Percentiles rank a stretch among this genome's conserved stretches.
Conservation (phyloP, 257 asterid species). For the Solanum chiquidenum region DNA sequence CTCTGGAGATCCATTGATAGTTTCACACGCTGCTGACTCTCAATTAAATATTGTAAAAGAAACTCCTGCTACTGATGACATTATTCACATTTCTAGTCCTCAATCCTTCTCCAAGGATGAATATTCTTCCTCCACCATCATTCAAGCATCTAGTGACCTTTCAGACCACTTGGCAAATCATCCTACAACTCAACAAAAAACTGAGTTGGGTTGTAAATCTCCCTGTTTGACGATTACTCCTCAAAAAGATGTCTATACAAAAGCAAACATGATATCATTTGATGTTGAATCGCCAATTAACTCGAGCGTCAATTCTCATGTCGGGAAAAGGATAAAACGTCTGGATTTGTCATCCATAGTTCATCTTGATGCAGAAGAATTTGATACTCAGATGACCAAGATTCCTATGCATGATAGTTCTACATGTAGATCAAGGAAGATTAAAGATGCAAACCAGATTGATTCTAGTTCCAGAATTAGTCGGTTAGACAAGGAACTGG, state of each 20-base stretch:
- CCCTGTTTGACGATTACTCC: constrained; percentile 36
- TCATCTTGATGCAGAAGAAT: constrained; percentile 19
- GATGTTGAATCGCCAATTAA: constrained; percentile 46
- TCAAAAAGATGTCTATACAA: constrained; percentile 25
- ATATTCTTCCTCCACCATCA: constrained; percentile 23
- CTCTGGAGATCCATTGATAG: constrained; percentile 21
- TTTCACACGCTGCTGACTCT: constrained; percentile 26
- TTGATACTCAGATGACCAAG: constrained; percentile 19
- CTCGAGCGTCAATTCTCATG: constrained; percentile 60
- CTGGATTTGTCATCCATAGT: constrained; percentile 27
- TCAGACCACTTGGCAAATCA: constrained; percentile 26
- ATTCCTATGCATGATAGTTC: constrained; percentile 33
- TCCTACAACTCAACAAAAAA: constrained; percentile 17
- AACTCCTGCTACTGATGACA: constrained; percentile 37
- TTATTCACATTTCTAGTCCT: constrained; percentile 19
- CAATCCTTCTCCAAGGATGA: constrained; percentile 24
- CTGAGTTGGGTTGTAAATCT: constrained; percentile 23
- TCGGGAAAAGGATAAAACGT: constrained; percentile 54
- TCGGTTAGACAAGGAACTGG: constrained; percentile 20
- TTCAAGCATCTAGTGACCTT: constrained; percentile 11
- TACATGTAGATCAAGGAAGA: constrained; percentile 33
- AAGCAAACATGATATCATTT: constrained; percentile 14
- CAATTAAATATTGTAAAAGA: constrained; percentile 53
- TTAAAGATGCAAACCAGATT: constrained; percentile 14
- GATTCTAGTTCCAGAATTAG: constrained; percentile 11